phyloP scores from a whole-genome alignment of 257 asterid genomes.

The Solanum bulbocastanum region DNA sequence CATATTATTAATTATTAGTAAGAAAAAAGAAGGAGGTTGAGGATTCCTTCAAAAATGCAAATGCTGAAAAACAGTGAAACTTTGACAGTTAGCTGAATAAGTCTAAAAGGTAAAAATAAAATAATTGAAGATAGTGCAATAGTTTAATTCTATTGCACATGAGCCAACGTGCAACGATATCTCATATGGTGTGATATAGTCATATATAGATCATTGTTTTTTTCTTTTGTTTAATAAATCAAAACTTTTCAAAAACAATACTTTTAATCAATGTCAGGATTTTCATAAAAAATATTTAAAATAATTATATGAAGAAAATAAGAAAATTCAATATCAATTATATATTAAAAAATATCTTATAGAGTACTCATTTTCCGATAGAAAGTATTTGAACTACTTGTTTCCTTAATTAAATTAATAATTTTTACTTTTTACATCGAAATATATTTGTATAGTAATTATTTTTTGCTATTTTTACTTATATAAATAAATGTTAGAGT shows the following conservation, averaged over 20 bases:
- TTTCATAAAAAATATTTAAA: neutral
- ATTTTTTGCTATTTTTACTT: neutral
- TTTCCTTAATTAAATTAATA: too few species aligned
- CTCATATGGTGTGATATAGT: neutral
- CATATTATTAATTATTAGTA: neutral
- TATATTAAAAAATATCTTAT: neutral
- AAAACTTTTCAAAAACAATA: too few species aligned
- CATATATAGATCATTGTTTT: neutral
- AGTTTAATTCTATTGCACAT: neutral
- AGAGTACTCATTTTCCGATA: neutral
- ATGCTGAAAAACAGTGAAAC: neutral
- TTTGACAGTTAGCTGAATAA: neutral
- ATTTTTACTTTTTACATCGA: too few species aligned
- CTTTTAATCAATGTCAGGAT: neutral
- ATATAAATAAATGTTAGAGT: neutral
- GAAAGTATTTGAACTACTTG: neutral
- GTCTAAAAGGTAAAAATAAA: neutral
- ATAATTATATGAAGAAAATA: neutral
- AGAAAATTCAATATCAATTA: neutral
- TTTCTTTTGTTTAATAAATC: neutral
- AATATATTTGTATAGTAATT: neutral
- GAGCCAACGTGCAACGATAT: neutral
- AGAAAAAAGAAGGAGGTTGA: neutral
- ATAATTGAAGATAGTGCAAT: conserved; percentile 6
- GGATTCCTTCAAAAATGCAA: neutral